Percentiles rank a stretch among this genome's conserved stretches.
These are phyloP conservation scores for Davidsoniella neocaledoniae DNA, from an alignment of 2,329 filamentous ascomycete genomes.

Conservation along the genomic window DNA sequence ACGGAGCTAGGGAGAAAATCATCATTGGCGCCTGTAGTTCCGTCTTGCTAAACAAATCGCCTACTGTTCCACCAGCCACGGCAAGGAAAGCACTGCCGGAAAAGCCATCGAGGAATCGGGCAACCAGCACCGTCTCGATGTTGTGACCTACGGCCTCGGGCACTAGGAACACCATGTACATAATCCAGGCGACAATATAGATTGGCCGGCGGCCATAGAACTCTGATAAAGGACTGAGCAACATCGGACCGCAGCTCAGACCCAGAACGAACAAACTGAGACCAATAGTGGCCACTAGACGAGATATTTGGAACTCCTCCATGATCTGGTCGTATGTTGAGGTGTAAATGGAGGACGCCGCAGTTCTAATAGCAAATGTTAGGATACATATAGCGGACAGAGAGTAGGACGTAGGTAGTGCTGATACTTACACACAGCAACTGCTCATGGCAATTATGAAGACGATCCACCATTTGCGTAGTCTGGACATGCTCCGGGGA, in stretches of 20 bases:
- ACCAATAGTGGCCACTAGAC: conserved; percentile 60
- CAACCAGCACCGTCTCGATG: conserved; percentile 62
- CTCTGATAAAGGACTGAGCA: conserved; percentile 48
- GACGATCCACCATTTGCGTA: conserved; percentile 67
- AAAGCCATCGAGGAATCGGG: conserved; percentile 62
- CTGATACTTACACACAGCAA: conserved; percentile 58
- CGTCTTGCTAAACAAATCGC: conserved; percentile 54
- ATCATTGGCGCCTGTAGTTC: conserved; percentile 71
- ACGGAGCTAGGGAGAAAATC: conserved; percentile 52
- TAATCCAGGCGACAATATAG: conserved; percentile 56
- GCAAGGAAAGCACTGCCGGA: conserved; percentile 51
- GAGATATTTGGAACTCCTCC: conserved; percentile 53
- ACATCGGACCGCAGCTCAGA: conserved; percentile 43
- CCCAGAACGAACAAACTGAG: conserved; percentile 72
- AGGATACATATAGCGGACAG: not conserved
- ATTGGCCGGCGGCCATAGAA: conserved; percentile 74
- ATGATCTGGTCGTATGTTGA: conserved; percentile 65
- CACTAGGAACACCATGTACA: conserved; percentile 66
- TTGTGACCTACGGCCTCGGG: conserved; percentile 70
- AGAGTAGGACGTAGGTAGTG: not conserved
- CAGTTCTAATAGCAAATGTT: conserved; percentile 40
- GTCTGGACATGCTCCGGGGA: conserved; percentile 49
- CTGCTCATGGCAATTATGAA: conserved; percentile 56
- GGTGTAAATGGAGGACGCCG: conserved; percentile 77
- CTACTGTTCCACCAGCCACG: conserved; percentile 73